A percentile compares a stretch with the other conserved stretches of the same genome.
Evolutionary conservation across 2,329 filamentous ascomycete species (phyloP).

Genomic region (Pseudocercospora musae): DNA sequence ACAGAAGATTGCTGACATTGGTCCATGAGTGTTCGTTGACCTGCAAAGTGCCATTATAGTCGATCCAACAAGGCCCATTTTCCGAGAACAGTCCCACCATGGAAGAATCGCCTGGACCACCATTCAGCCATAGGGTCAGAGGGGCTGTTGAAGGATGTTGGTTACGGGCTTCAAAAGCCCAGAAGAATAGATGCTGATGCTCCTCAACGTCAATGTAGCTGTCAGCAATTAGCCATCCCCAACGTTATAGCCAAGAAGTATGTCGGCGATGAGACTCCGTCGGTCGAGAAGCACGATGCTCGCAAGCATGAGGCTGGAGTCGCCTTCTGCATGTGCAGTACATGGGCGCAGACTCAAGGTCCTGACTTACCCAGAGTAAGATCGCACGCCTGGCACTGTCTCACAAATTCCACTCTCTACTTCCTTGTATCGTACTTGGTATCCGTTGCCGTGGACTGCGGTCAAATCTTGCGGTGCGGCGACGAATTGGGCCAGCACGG

Average conservation of each 20-base stretch:
- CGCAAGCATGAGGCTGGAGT: not conserved
- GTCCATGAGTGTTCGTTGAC: constrained; percentile 60
- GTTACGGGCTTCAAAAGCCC: constrained; percentile 56
- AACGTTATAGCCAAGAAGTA: constrained; percentile 44
- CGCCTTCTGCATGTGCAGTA: not conserved
- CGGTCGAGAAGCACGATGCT: not conserved
- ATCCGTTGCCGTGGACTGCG: constrained; percentile 43
- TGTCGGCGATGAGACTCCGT: not conserved
- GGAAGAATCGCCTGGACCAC: constrained; percentile 57
- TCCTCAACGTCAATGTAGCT: constrained; percentile 47
- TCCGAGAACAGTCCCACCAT: constrained; percentile 57
- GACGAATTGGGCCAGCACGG: constrained; percentile 40
- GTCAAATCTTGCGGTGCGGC: constrained; percentile 44
- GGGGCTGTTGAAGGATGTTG: constrained; percentile 53
- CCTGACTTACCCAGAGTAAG: constrained; percentile 51
- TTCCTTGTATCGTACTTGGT: constrained; percentile 58
- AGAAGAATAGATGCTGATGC: constrained; percentile 53
- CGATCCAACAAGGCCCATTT: constrained; percentile 31
- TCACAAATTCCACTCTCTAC: constrained; percentile 55
- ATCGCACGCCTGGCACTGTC: constrained; percentile 54
- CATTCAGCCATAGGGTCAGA: constrained; percentile 60
- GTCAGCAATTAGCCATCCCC: constrained; percentile 25
- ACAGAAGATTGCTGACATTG: constrained; percentile 61
- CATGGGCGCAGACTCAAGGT: constrained; percentile 42
- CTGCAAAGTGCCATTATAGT: constrained; percentile 31